Conservation (phyloP, 2,329 filamentous ascomycete species). For the Scedosporium aurantiacum region DNA sequence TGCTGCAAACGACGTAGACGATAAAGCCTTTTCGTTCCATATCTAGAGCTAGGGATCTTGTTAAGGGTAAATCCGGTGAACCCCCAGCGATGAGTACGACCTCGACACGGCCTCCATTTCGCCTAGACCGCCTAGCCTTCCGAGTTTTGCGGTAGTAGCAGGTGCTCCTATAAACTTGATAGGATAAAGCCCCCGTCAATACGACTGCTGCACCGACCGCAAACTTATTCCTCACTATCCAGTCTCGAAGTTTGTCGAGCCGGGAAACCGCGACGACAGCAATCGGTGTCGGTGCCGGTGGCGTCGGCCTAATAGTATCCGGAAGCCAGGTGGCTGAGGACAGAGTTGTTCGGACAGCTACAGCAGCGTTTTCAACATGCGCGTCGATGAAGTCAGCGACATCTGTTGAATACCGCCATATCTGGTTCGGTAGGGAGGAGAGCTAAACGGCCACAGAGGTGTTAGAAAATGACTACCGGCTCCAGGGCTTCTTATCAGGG, state of each 20-base stretch:
- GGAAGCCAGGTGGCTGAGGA: slow-evolving; percentile 63
- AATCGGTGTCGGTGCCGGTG: slow-evolving; percentile 27
- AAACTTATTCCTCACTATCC: slow-evolving; percentile 63
- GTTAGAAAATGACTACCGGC: not conserved
- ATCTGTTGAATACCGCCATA: slow-evolving; percentile 58
- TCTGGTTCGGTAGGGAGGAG: slow-evolving; percentile 46
- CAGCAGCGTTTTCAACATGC: slow-evolving; percentile 67
- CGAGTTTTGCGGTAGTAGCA: slow-evolving; percentile 55
- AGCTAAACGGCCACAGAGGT: slow-evolving; percentile 25
- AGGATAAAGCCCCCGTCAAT: slow-evolving; percentile 54
- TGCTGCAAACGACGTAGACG: slow-evolving; percentile 80
- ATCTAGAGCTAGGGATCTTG: slow-evolving; percentile 71
- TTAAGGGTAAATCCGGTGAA: slow-evolving; percentile 74
- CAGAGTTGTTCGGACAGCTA: slow-evolving; percentile 57
- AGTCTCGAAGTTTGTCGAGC: slow-evolving; percentile 51
- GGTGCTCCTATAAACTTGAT: slow-evolving; percentile 36
- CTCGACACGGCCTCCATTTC: slow-evolving; percentile 76
- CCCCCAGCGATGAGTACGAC: slow-evolving; percentile 72
- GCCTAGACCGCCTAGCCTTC: slow-evolving; percentile 59
- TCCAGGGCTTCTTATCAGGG: not conserved
- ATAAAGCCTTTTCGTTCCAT: slow-evolving; percentile 87
- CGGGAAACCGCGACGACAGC: slow-evolving; percentile 22
- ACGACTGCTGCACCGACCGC: slow-evolving; percentile 61
- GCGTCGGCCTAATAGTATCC: slow-evolving; percentile 49
- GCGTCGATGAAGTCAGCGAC: slow-evolving; percentile 72